Base-by-base conservation (phyloP, 176 grass and related monocot genomes). In the Carex scoparia region DNA sequence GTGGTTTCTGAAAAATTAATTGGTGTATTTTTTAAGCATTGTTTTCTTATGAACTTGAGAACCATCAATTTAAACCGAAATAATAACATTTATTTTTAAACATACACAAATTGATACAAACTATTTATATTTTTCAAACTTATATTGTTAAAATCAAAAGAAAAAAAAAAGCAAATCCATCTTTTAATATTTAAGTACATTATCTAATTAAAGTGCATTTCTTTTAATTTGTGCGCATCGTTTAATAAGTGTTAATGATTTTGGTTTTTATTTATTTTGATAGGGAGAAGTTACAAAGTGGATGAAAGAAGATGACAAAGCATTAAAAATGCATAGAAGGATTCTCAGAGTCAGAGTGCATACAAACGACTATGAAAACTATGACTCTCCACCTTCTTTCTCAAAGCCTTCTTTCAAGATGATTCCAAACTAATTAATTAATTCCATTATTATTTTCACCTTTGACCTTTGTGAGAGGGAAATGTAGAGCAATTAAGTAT, bases 341-440 rank as follows among this genome's bases (percentile, higher is more conserved):
- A 69, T 32, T 67, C 61, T 67, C 0, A 69, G 31, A 83, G 81
- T 83, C 0, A 69, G 31, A 83, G 81, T 83, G 18, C 81, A 65
- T 53, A 32, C 63, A 83, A 55, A 69, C 9, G 81, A 83, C 42
- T 83, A 83, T 54, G 81, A 1, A 83, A 83, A 56, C 49, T 83
- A 67, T 69, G 63, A 83, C 0, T 56, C 81, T 5, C 8, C 81
- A 5, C 81, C 81, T 32, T 69, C 63, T 57, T 33, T 83, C 40
- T 69, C 81, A 11, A 83, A 83, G 81, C 81, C 81, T 69, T 83
- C 40, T 69, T 83, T 37, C 46, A 83, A 83, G 46, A 83, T 83
- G 81, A 83, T 83, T 55, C 81, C 61, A 37, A 83, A 83, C 16
- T 69, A 66, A 83, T 83, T 65, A 27, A 42, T 13, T 13, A 23